Percentiles rank a stretch among this genome's conserved stretches.
These are phyloP conservation scores for Colletotrichum aenigma DNA, from an alignment of 2,329 filamentous ascomycete species.

Conservation along the genomic window DNA sequence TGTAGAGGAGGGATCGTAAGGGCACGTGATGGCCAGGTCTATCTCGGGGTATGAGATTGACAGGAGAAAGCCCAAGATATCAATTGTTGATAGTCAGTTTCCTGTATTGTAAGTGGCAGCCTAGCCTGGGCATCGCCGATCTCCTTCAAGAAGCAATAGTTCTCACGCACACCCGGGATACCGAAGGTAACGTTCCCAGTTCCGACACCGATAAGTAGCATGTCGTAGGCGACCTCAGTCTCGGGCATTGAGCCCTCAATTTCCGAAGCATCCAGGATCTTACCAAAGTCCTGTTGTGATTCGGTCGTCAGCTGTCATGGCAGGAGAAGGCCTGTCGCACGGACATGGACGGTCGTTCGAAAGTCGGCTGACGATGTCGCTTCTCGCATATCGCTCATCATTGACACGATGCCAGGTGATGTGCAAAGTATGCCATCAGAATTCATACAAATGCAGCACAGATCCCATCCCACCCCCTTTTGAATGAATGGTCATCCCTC, in stretches of 20 bases:
- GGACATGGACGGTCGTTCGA: background rate
- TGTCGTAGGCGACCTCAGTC: no score
- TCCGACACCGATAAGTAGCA: no score
- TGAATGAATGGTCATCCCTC: background rate
- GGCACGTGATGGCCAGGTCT: background rate
- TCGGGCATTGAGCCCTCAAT: background rate
- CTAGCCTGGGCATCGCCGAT: background rate
- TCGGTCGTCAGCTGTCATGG: background rate
- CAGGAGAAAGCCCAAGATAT: background rate
- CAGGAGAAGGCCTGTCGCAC: background rate
- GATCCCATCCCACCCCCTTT: background rate
- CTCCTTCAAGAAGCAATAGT: background rate
- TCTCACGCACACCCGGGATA: background rate
- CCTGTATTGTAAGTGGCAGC: background rate
- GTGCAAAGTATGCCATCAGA: background rate
- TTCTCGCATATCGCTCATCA: background rate
- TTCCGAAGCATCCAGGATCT: background rate
- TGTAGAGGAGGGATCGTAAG: background rate
- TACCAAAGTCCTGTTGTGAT: background rate
- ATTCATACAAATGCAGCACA: background rate
- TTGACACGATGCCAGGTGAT: background rate
- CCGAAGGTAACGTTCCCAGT: background rate
- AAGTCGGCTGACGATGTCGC: background rate
- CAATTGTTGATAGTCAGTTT: background rate
- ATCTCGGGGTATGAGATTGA: background rate